These are phyloP conservation scores for Calonectria pteridis DNA, from an alignment of 2,329 filamentous ascomycete genomes.

Conservation along the genomic window DNA sequence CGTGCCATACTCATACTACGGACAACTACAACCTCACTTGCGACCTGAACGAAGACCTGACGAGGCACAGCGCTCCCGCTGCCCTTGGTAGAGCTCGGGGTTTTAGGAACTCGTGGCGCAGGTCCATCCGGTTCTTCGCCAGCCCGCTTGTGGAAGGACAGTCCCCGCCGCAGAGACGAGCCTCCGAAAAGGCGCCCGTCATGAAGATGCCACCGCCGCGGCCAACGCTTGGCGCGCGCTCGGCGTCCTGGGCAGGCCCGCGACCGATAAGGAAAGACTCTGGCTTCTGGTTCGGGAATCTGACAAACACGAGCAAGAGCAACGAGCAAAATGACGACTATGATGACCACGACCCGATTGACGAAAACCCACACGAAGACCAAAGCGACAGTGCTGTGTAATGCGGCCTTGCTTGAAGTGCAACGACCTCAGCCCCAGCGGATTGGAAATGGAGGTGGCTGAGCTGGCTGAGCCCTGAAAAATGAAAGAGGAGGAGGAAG, in stretches of 20 bases:
- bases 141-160: neutral
- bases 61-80: slow-evolving; percentile 2
- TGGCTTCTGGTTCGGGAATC: slow-evolving; percentile 1
- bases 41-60: slow-evolving; percentile 2
- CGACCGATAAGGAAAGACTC: neutral
- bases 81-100: neutral
- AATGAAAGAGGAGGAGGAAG: neutral
- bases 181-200: neutral
- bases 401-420: neutral
- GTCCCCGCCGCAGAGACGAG: neutral
- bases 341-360: neutral
- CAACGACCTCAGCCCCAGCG: neutral
- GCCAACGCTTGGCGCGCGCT: neutral
- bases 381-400: neutral
- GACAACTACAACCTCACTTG: neutral
- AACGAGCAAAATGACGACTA: slow-evolving; percentile 4
- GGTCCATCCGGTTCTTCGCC: neutral
- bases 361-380: slow-evolving; percentile 2
- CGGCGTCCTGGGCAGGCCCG: slow-evolving; percentile 7
- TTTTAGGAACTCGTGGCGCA: neutral
- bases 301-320: slow-evolving; percentile 11
- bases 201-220: neutral
- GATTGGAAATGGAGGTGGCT: neutral
- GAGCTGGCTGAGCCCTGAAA: neutral
- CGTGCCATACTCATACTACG: slow-evolving; percentile 31